These are phyloP conservation scores for Filobasidium floriforme DNA, from an alignment of 768 basidiomycete species.

Conservation along the genomic window DNA sequence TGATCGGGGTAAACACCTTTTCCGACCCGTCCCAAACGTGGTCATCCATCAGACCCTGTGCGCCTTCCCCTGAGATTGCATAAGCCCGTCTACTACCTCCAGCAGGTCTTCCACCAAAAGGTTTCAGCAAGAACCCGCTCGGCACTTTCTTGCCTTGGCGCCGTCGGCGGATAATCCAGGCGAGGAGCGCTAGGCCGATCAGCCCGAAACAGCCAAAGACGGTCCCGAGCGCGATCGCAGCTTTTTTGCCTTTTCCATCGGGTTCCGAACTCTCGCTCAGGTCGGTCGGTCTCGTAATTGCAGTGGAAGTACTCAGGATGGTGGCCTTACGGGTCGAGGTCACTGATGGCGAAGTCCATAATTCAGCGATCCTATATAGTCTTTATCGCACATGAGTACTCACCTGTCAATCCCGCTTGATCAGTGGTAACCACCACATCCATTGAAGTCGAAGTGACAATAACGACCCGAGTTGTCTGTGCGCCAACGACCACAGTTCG, in stretches of 20 bases:
- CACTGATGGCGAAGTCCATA: too few relatives aligned
- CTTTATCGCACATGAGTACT: too few relatives aligned
- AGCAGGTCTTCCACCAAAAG: slow-evolving; percentile 10
- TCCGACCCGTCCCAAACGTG: slow-evolving; percentile 16
- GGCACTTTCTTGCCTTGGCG: background rate
- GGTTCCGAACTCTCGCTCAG: background rate
- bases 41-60: background rate
- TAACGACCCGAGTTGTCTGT: too few relatives aligned
- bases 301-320: background rate
- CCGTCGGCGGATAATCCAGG: background rate
- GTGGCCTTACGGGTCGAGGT: background rate
- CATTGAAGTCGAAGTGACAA: too few relatives aligned
- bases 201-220: slow-evolving; percentile 58
- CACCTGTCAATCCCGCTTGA: too few relatives aligned
- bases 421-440: too few relatives aligned
- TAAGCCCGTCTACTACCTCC: background rate
- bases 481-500: too few relatives aligned
- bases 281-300: background rate
- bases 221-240: slow-evolving; percentile 55
- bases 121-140: slow-evolving; percentile 2
- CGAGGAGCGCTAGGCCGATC: slow-evolving; percentile 41
- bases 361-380: too few relatives aligned
- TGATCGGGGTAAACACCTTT: slow-evolving; percentile 12
- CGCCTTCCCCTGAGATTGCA: slow-evolving; percentile 10
- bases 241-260: background rate